phyloP scores from a whole-genome alignment of 306 rosid genomes.

The Spatholobus suberectus region DNA sequence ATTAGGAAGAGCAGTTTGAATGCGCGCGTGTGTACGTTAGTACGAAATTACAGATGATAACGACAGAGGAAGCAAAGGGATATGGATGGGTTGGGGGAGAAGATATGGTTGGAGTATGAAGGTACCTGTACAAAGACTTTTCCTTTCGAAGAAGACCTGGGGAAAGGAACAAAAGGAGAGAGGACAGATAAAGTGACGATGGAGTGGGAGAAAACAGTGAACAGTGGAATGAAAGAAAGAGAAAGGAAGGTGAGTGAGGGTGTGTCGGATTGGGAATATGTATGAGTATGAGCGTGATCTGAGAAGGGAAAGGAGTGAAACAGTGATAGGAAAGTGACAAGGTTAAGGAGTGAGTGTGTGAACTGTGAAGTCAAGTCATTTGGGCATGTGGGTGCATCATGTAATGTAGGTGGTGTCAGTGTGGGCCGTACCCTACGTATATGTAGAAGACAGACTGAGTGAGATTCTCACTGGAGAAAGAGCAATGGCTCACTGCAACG shows the following conservation, averaged over 20 bases:
- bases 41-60: not conserved
- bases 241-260: not conserved
- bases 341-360: not conserved
- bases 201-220: not conserved
- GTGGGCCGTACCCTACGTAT: not conserved
- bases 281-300: no score
- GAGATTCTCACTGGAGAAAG: not conserved
- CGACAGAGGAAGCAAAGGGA: slow-evolving; percentile 9
- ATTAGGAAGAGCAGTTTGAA: no score
- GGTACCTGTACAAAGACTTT: slow-evolving; percentile 5
- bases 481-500: not conserved
- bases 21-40: not conserved
- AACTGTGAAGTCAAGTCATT: not conserved
- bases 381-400: not conserved
- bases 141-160: slow-evolving; percentile 20
- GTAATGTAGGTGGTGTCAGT: not conserved
- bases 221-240: not conserved
- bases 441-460: not conserved
- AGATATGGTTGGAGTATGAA: not conserved
- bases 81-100: no score
- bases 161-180: not conserved
- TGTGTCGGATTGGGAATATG: not conserved
- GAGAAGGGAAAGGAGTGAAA: no score
- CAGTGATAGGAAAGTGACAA: not conserved
- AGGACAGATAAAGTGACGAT: not conserved